A percentile compares a stretch with the other conserved stretches of the same genome.
These are phyloP conservation scores for Aspergillus steynii DNA, from an alignment of 495 filamentous ascomycete genomes.

Conservation along the genomic window DNA sequence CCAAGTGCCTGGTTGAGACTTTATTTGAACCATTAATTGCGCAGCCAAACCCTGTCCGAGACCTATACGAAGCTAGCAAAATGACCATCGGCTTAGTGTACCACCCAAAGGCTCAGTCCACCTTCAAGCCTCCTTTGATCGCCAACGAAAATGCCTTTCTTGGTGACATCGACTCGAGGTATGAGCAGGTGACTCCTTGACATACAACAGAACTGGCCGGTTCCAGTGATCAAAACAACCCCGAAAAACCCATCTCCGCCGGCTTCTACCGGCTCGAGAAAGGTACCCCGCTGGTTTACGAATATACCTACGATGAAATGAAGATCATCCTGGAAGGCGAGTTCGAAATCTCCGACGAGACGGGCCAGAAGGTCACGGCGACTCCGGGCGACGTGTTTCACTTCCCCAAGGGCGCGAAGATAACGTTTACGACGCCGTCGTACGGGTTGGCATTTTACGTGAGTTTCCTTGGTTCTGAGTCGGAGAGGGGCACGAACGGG, in stretches of 20 bases:
- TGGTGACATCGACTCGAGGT: slow-evolving; percentile 65
- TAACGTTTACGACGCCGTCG: slow-evolving; percentile 70
- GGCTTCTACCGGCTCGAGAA: slow-evolving; percentile 77
- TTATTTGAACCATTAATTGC: not conserved
- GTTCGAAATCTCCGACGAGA: slow-evolving; percentile 72
- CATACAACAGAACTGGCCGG: not conserved
- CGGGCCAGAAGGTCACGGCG: slow-evolving; percentile 67
- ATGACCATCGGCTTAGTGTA: slow-evolving; percentile 48
- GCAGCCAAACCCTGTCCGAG: not conserved
- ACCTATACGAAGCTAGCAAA: slow-evolving; percentile 6
- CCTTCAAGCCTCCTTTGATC: slow-evolving; percentile 69
- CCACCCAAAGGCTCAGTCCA: slow-evolving; percentile 59
- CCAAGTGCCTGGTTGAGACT: not conserved
- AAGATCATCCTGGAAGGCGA: slow-evolving; percentile 79
- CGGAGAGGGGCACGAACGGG: not conserved
- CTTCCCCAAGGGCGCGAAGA: slow-evolving; percentile 74
- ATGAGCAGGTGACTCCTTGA: not conserved
- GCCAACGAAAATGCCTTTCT: slow-evolving; percentile 75
- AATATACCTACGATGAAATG: slow-evolving; percentile 76
- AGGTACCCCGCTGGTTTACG: slow-evolving; percentile 71
- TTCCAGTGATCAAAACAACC: slow-evolving; percentile 53
- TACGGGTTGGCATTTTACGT: slow-evolving; percentile 72
- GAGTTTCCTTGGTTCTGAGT: slow-evolving; percentile 7
- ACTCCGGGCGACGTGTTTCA: slow-evolving; percentile 74
- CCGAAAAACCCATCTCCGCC: slow-evolving; percentile 62